phyloP scores from a whole-genome alignment of 306 rosid species.

The Fragaria vesca region DNA sequence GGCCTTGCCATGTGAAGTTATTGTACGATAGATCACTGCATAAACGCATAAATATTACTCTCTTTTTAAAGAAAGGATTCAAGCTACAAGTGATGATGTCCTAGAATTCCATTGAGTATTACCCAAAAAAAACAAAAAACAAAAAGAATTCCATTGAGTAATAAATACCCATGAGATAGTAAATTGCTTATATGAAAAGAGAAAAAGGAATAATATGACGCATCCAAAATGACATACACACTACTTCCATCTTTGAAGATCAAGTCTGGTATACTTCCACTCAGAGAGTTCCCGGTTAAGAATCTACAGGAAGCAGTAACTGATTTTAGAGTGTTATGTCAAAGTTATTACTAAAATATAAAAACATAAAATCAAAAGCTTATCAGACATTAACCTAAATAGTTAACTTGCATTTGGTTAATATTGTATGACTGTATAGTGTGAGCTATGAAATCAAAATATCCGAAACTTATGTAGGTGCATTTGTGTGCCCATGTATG shows the following conservation, averaged over 20 bases:
- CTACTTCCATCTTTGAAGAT: conserved; percentile 62
- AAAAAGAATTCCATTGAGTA: not conserved
- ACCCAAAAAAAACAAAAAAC: no score
- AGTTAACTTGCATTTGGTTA: not conserved
- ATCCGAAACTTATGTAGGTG: not conserved
- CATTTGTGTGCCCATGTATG: not conserved
- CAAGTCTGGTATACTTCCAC: conserved; percentile 63
- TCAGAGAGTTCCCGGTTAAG: conserved; percentile 66
- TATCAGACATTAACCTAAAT: not conserved
- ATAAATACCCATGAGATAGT: not conserved
- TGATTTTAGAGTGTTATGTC: conserved; percentile 12
- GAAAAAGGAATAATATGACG: conserved; percentile 15
- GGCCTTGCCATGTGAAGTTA: conserved; percentile 72
- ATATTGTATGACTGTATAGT: not conserved
- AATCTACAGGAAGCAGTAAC: conserved; percentile 47
- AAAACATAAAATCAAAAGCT: not conserved
- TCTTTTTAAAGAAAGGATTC: not conserved
- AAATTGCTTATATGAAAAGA: not conserved
- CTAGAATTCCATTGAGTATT: not conserved
- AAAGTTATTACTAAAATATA: conserved; percentile 5
- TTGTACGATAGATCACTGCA: conserved; percentile 93
- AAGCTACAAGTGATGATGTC: not conserved
- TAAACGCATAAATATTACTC: conserved; percentile 21
- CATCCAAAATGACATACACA: conserved; percentile 49
- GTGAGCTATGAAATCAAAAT: not conserved